These are phyloP conservation scores for Musa beccarii DNA, from an alignment of 176 grass and related monocot genomes.

Conservation along the genomic window DNA sequence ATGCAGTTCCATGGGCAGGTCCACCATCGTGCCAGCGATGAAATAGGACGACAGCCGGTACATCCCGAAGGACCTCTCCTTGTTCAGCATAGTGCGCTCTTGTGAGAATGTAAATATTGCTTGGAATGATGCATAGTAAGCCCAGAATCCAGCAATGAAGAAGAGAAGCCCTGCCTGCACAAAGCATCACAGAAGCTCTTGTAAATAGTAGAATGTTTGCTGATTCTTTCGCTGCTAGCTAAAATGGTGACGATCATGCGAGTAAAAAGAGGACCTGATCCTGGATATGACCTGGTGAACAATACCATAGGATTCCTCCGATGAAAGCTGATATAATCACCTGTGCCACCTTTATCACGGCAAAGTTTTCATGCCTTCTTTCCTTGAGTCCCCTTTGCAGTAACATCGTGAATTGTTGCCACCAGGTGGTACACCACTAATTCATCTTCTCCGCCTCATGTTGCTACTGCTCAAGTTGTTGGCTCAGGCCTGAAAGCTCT, in stretches of 20 bases:
- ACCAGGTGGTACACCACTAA: conserved; percentile 37
- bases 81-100: conserved; percentile 22
- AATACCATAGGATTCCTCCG: conserved; percentile 26
- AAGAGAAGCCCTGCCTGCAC: no score
- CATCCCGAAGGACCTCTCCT: conserved; percentile 31
- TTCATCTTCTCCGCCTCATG: conserved; percentile 3
- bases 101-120: no score
- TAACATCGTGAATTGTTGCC: conserved; percentile 31
- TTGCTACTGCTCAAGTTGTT: neutral
- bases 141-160: no score
- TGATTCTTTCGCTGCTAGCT: no score
- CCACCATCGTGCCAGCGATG: conserved; percentile 9
- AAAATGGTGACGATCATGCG: no score
- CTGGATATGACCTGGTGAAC: conserved; percentile 16
- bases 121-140: no score
- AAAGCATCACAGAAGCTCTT: no score
- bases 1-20: conserved; percentile 36
- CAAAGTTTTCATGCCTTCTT: conserved; percentile 30
- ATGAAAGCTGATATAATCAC: conserved; percentile 17
- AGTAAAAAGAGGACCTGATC: conserved; percentile 22
- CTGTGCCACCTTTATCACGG: conserved; percentile 15
- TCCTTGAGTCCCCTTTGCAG: conserved; percentile 31
- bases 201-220: no score
- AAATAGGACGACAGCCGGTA: conserved; percentile 37
- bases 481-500: conserved; percentile 11